Percentiles rank a stretch among this genome's conserved stretches.
Evolutionary conservation across 2,329 filamentous ascomycete species (phyloP).

Genomic region (Orbilia blumenaviensis): DNA sequence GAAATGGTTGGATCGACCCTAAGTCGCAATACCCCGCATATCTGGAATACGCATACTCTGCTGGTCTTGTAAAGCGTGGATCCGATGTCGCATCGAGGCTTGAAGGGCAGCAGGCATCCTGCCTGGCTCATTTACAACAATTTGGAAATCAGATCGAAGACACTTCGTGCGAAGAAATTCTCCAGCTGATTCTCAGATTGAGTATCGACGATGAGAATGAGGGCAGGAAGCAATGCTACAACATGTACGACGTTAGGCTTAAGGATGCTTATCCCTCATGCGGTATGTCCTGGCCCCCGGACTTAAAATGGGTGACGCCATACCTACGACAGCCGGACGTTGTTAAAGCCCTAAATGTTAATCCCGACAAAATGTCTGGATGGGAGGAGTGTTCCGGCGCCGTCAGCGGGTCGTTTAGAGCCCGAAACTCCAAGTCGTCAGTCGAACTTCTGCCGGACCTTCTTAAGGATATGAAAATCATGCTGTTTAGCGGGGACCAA

Average conservation of each 20-base stretch:
- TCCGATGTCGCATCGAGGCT: constrained; percentile 72
- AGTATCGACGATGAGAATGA: constrained; percentile 69
- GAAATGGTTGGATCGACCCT: constrained; percentile 97
- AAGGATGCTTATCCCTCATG: constrained; percentile 82
- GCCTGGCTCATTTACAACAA: constrained; percentile 70
- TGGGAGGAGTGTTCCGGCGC: constrained; percentile 90
- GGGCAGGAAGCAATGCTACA: constrained; percentile 73
- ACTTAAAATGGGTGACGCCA: constrained; percentile 77
- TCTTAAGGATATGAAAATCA: constrained; percentile 77
- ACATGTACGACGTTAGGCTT: constrained; percentile 97
- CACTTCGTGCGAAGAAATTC: constrained; percentile 76
- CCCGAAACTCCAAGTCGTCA: constrained; percentile 75
- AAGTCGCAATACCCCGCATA: constrained; percentile 89
- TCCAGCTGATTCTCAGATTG: constrained; percentile 75
- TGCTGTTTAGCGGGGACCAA: constrained; percentile 91
- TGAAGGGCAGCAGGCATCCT: constrained; percentile 74
- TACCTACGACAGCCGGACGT: constrained; percentile 89
- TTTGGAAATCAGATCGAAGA: constrained; percentile 73
- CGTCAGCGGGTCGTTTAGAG: constrained; percentile 76
- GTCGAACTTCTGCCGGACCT: constrained; percentile 79
- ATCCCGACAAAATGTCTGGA: constrained; percentile 80
- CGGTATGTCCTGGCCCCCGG: constrained; percentile 98
- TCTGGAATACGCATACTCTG: constrained; percentile 80
- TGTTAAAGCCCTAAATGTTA: constrained; percentile 80
- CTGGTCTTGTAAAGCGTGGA: constrained; percentile 74